phyloP scores from a whole-genome alignment of 164 flowering plant genomes.

The Dillenia suffruticosa region DNA sequence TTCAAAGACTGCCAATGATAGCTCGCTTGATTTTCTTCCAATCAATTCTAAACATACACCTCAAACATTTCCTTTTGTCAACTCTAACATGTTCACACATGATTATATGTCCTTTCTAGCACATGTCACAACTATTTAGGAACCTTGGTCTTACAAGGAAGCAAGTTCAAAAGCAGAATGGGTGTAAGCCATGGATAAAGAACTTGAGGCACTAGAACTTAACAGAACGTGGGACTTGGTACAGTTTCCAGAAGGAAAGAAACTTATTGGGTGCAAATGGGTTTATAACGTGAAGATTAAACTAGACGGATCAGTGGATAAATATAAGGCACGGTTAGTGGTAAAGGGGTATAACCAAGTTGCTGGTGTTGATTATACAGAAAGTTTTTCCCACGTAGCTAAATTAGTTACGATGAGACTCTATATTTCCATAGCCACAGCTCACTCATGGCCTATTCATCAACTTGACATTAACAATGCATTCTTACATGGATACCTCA shows the following conservation, averaged over 20 bases:
- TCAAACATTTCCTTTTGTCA: neutral
- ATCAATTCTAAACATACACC: neutral
- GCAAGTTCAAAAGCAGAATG: neutral
- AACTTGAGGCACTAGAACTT: neutral
- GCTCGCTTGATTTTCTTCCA: neutral
- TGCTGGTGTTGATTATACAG: neutral
- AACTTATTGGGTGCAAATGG: conserved; percentile 5
- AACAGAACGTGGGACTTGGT: neutral
- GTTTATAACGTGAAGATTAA: neutral
- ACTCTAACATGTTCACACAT: neutral
- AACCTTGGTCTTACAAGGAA: neutral
- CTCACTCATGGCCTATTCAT: neutral
- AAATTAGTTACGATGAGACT: neutral
- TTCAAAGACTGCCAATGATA: too few relatives aligned
- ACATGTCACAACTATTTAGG: neutral
- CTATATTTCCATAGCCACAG: neutral
- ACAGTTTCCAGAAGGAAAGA: neutral
- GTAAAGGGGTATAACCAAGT: neutral
- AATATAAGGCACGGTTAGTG: neutral
- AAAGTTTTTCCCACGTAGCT: neutral
- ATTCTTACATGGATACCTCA: neutral
- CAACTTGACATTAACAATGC: neutral
- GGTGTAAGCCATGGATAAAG: neutral
- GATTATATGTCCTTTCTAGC: neutral
- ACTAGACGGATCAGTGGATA: neutral